Percentiles rank a stretch among this genome's conserved stretches.
Evolutionary conservation across 768 basidiomycete species (phyloP).

Genomic region (Austroboletus festivus): DNA sequence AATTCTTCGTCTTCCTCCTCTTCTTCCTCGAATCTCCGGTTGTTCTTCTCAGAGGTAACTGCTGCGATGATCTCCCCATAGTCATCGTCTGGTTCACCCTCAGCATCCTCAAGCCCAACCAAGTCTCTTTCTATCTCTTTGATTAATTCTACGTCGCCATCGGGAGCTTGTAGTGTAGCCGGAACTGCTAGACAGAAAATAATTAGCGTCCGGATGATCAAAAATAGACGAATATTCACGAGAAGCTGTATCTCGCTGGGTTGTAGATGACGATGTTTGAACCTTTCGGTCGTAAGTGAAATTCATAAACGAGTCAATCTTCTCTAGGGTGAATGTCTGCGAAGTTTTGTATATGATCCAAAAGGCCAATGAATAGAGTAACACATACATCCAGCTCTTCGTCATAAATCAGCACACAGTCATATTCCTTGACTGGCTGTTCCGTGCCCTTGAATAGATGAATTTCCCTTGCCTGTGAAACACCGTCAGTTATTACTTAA

Average conservation of each 20-base stretch:
- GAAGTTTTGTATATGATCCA: slow-evolving; percentile 9
- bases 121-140: slow-evolving; percentile 29
- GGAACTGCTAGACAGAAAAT: slow-evolving; percentile 14
- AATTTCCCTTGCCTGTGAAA: slow-evolving; percentile 46
- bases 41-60: slow-evolving; percentile 23
- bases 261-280: slow-evolving; percentile 22
- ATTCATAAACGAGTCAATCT: slow-evolving; percentile 63
- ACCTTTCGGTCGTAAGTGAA: slow-evolving; percentile 51
- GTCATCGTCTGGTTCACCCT: slow-evolving; percentile 43
- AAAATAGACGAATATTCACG: slow-evolving; percentile 15
- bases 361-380: neutral
- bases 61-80: slow-evolving; percentile 39
- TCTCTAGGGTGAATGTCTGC: slow-evolving; percentile 72
- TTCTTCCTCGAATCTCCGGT: slow-evolving; percentile 31
- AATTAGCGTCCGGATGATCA: neutral
- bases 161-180: slow-evolving; percentile 21
- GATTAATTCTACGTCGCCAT: slow-evolving; percentile 27
- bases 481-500: neutral
- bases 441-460: slow-evolving; percentile 59
- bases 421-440: slow-evolving; percentile 58
- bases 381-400: slow-evolving; percentile 62
- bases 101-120: slow-evolving; percentile 33
- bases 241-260: slow-evolving; percentile 16
- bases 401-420: slow-evolving; percentile 80
- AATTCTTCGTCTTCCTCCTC: slow-evolving; percentile 30